Evolutionary conservation across 768 basidiomycete genomes (phyloP).

Genomic region (Dentipellis sp.): DNA sequence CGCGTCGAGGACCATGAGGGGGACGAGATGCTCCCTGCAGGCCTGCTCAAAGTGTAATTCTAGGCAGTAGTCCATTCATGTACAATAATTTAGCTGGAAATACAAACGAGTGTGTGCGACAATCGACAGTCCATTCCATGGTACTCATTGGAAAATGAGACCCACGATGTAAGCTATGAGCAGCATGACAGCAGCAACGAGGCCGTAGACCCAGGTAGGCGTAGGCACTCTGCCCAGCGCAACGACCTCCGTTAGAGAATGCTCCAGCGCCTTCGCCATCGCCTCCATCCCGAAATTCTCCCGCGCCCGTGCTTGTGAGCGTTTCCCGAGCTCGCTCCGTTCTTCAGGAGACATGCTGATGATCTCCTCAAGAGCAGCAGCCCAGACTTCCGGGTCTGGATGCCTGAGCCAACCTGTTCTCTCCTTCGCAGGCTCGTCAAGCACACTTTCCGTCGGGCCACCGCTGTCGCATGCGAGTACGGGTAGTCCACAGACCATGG

Average conservation of each 20-base stretch:
- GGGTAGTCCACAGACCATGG: conserved; percentile 85
- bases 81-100: background rate
- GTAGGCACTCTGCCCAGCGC: conserved; percentile 37
- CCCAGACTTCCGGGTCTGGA: conserved; percentile 62
- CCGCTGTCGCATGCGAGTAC: conserved; percentile 82
- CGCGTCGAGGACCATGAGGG: background rate
- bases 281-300: conserved; percentile 68
- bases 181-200: background rate
- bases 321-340: conserved; percentile 36
- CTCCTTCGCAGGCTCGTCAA: conserved; percentile 28
- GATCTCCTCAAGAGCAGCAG: conserved; percentile 55
- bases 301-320: conserved; percentile 54
- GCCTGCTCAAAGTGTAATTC: background rate
- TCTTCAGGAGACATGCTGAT: conserved; percentile 33
- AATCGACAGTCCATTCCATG: background rate
- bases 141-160: background rate
- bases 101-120: background rate
- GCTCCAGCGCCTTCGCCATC: conserved; percentile 56
- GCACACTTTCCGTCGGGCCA: conserved; percentile 85
- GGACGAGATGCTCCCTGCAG: background rate
- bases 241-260: conserved; percentile 42
- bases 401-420: conserved; percentile 73
- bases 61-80: background rate
- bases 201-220: background rate
- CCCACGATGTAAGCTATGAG: background rate